Percentiles rank a stretch among this genome's conserved stretches.
These are phyloP conservation scores for Boletellus dicymbophilus DNA, from an alignment of 1,284 basidiomycete species.

Conservation along the genomic window DNA sequence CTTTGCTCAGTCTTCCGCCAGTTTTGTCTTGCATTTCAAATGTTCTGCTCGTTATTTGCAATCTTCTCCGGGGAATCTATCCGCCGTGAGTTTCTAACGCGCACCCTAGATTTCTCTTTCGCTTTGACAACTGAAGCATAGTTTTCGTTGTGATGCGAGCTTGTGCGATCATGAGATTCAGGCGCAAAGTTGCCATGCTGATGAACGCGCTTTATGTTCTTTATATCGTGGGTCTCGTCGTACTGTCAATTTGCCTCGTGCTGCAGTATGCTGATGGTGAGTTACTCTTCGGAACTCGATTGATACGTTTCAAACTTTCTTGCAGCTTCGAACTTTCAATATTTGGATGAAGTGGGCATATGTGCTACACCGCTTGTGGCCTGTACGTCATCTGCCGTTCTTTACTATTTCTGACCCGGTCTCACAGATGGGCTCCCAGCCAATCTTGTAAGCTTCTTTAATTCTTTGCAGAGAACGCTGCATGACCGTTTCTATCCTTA, in stretches of 20 bases:
- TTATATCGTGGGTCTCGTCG: conserved; percentile 6
- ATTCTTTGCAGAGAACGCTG: too few relatives aligned
- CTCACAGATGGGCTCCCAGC: conserved; percentile 8
- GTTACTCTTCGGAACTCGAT: not conserved
- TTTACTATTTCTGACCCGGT: not conserved
- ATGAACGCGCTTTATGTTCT: conserved; percentile 11
- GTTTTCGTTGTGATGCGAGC: conserved; percentile 27
- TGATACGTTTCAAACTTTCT: not conserved
- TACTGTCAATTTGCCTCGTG: not conserved
- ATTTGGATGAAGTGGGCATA: conserved; percentile 10
- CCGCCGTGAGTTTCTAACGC: conserved; percentile 19
- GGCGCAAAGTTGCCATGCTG: not conserved
- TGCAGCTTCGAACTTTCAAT: conserved; percentile 5
- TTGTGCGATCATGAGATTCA: conserved; percentile 19
- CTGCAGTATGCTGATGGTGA: not conserved
- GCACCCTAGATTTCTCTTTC: not conserved
- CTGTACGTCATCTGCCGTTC: conserved; percentile 10
- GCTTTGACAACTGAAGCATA: not conserved
- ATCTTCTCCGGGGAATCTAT: conserved; percentile 25
- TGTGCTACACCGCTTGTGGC: conserved; percentile 1
- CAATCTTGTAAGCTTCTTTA: conserved; percentile 8
- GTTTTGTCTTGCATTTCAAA: conserved; percentile 20
- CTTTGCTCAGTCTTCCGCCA: not conserved
- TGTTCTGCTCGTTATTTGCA: conserved; percentile 7
- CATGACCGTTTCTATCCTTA: too few relatives aligned